Evolutionary conservation across 352 stramenopile species (phyloP).

Genomic region (Phytophthora meadii): DNA sequence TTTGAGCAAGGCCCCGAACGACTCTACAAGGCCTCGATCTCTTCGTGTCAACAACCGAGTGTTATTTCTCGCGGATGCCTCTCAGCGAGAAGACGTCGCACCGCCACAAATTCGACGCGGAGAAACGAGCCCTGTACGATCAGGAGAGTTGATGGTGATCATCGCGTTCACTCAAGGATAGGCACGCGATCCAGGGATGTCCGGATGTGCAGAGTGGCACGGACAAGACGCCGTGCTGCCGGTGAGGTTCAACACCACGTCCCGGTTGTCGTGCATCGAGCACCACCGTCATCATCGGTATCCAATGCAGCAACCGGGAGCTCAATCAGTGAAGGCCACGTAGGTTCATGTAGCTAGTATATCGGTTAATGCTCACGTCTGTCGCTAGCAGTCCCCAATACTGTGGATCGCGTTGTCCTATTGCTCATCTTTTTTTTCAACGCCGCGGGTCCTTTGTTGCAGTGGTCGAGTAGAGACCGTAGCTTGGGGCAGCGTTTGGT

Average conservation of each 20-base stretch:
- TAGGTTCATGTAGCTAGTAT: too few species aligned
- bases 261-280: constrained; percentile 18
- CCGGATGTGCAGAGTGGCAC: constrained; percentile 31
- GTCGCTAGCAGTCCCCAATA: constrained; percentile 1
- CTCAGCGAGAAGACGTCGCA: constrained; percentile 27
- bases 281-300: background rate
- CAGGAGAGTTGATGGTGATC: too few species aligned
- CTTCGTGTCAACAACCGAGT: constrained; percentile 20
- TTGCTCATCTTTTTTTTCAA: constrained; percentile 20
- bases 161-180: background rate
- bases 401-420: background rate
- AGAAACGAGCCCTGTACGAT: constrained; percentile 30
- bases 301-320: too few species aligned
- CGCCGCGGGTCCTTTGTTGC: background rate
- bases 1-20: constrained; percentile 5
- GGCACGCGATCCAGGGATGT: constrained; percentile 31
- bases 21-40: constrained; percentile 14
- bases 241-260: constrained; percentile 32
- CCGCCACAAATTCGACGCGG: constrained; percentile 30
- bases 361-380: too few species aligned
- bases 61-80: constrained; percentile 28
- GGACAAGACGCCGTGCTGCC: background rate
- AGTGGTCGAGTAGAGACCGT: constrained; percentile 23
- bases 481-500: constrained; percentile 27
- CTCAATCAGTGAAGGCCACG: too few species aligned